Conservation (phyloP, 306 rosid genomes). For the Castanopsis chinensis region DNA sequence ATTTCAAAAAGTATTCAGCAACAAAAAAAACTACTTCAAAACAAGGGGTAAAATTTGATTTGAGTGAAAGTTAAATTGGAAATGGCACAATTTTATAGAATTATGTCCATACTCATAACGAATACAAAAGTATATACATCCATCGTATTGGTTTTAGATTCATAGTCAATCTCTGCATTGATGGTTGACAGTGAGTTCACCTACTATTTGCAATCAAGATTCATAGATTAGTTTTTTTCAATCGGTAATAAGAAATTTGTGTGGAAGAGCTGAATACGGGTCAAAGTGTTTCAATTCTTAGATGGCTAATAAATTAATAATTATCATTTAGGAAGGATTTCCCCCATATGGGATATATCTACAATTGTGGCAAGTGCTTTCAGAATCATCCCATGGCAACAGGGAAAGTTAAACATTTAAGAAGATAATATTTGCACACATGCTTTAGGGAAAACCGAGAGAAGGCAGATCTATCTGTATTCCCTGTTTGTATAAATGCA, state of each 20-base stretch:
- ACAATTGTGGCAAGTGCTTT: not conserved
- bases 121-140: not conserved
- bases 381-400: not conserved
- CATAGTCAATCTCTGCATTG: not conserved
- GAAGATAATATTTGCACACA: not conserved
- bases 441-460: not conserved
- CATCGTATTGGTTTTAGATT: not conserved
- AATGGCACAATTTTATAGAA: not conserved
- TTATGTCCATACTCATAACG: not conserved
- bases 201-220: not conserved
- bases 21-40: not conserved
- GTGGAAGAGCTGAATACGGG: not conserved
- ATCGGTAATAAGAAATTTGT: not conserved
- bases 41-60: not conserved
- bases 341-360: not conserved
- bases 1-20: not conserved
- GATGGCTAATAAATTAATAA: not conserved
- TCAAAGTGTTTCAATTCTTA: not conserved
- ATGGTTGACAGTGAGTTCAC: not conserved
- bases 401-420: not conserved
- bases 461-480: not conserved
- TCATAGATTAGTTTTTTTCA: not conserved
- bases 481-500: not conserved
- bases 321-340: not conserved
- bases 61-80: not conserved